These are phyloP conservation scores for Lactifluus piperatus DNA, from an alignment of 768 basidiomycete species.

Conservation along the genomic window DNA sequence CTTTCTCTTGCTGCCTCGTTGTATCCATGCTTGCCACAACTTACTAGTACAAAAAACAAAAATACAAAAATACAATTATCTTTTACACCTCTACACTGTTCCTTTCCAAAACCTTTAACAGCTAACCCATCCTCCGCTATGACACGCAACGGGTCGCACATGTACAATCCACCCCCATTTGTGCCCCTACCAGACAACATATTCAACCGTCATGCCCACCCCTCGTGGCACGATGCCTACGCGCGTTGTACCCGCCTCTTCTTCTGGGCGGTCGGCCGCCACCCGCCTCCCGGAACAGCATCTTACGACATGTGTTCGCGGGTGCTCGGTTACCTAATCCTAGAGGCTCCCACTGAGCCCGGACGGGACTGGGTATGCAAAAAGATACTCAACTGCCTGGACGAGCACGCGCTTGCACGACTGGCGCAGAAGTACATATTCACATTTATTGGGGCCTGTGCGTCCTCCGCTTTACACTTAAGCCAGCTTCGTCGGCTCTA, in stretches of 20 bases:
- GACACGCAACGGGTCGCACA: neutral
- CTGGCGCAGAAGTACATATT: conserved; percentile 18
- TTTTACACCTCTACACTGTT: neutral
- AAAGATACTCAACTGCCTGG: conserved; percentile 12
- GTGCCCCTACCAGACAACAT: conserved; percentile 13
- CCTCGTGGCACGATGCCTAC: conserved; percentile 14
- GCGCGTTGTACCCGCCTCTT: conserved; percentile 9
- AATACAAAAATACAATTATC: too few species aligned
- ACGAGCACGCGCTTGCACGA: conserved; percentile 14
- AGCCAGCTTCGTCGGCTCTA: neutral
- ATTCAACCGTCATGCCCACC: conserved; percentile 4
- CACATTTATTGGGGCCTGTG: conserved; percentile 14
- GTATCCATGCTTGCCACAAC: neutral
- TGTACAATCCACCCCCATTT: neutral
- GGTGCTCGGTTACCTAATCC: conserved; percentile 12
- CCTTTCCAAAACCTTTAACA: neutral
- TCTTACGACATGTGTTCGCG: conserved; percentile 18
- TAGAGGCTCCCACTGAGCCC: conserved; percentile 12
- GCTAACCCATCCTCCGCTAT: neutral
- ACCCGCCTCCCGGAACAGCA: conserved; percentile 2
- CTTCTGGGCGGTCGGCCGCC: conserved; percentile 17
- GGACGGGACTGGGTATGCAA: conserved; percentile 15
- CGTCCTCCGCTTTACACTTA: conserved; percentile 1
- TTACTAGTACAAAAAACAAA: neutral
- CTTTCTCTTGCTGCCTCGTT: neutral